Evolutionary conservation across 2,329 filamentous ascomycete species (phyloP).

Genomic region (Aphanocladium album): DNA sequence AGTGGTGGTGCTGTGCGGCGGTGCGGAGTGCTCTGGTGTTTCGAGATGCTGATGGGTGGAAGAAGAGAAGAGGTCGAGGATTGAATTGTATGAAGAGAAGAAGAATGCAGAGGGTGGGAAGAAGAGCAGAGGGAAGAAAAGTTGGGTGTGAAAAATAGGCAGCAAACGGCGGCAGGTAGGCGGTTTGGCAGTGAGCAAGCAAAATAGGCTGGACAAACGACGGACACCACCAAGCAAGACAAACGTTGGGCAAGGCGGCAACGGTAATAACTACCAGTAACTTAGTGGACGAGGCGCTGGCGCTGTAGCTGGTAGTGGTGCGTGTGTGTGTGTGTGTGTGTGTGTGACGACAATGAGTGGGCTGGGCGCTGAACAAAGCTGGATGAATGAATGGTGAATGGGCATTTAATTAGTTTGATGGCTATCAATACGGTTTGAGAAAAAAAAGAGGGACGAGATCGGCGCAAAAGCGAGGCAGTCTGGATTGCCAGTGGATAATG

Average conservation of each 20-base stretch:
- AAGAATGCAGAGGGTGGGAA: background rate
- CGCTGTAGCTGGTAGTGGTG: too few relatives aligned
- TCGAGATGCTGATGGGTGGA: background rate
- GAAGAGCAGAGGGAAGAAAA: background rate
- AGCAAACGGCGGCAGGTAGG: background rate
- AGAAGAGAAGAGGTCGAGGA: background rate
- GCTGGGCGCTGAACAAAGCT: background rate
- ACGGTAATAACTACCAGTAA: too few relatives aligned
- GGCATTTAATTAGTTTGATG: background rate
- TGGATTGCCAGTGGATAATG: background rate
- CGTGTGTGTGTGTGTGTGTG: too few relatives aligned
- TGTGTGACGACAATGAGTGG: background rate
- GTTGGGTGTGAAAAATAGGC: background rate
- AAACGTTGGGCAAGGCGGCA: too few relatives aligned
- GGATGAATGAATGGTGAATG: background rate
- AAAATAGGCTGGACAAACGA: too few relatives aligned
- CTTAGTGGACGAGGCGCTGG: too few relatives aligned
- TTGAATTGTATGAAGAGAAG: background rate
- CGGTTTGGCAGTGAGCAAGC: background rate
- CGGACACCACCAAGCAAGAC: too few relatives aligned
- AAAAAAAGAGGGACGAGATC: background rate
- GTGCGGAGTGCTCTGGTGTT: background rate
- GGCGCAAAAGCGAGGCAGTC: background rate
- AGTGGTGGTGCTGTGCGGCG: background rate
- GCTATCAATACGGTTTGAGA: background rate